Evolutionary conservation across 768 basidiomycete species (phyloP).

Genomic region (Macrolepiota fuliginosa): DNA sequence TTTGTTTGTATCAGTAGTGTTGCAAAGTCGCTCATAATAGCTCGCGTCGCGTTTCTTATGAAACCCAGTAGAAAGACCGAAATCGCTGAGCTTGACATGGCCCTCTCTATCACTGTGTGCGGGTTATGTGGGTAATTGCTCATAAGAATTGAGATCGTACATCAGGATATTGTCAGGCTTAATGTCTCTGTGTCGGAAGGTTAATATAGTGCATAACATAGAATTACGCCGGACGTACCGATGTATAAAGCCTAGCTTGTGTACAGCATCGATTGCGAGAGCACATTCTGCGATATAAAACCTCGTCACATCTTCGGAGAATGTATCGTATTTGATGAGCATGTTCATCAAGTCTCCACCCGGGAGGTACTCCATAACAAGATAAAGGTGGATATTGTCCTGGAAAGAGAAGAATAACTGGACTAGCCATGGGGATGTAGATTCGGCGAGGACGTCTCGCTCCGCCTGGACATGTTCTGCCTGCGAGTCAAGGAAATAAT

Average conservation of each 20-base stretch:
- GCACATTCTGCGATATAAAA: slow-evolving; percentile 99
- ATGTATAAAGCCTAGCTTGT: slow-evolving; percentile 96
- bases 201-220: neutral
- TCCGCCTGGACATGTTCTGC: slow-evolving; percentile 97
- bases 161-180: slow-evolving; percentile 93
- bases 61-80: slow-evolving; percentile 98
- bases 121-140: neutral
- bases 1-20: slow-evolving; percentile 57
- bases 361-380: slow-evolving; percentile 99
- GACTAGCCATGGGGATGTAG: slow-evolving; percentile 94
- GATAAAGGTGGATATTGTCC: slow-evolving; percentile 86
- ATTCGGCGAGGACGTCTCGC: slow-evolving; percentile 94
- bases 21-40: slow-evolving; percentile 80
- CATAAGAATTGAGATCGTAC: slow-evolving; percentile 40
- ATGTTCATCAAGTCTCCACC: slow-evolving; percentile 99
- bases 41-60: slow-evolving; percentile 96
- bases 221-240: slow-evolving; percentile 49
- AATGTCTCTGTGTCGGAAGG: slow-evolving; percentile 68
- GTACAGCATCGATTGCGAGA: slow-evolving; percentile 95
- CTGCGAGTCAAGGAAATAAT: slow-evolving; percentile 35
- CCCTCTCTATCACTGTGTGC: slow-evolving; percentile 77
- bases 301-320: slow-evolving; percentile 95
- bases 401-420: slow-evolving; percentile 99
- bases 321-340: slow-evolving; percentile 99
- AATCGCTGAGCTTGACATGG: slow-evolving; percentile 97